Evolutionary conservation across 169 alveolate genomes (phyloP), one percentile per base, ranked within the genome.

Genomic region (Perkinsus olseni): DNA sequence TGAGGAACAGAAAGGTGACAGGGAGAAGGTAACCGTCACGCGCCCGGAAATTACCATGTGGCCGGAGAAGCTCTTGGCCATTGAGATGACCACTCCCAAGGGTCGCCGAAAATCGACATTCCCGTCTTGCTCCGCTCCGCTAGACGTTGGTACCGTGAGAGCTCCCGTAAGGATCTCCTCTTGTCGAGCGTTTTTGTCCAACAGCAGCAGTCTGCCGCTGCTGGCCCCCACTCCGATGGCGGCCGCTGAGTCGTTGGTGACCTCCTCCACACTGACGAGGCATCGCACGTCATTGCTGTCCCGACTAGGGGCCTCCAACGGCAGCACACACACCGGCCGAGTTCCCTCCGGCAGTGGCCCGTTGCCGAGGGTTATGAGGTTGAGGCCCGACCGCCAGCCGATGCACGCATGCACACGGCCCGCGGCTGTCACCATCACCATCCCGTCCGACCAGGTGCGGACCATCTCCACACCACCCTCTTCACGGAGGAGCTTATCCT

Each of bases 401-500:
- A 13, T 62, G 82, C 82, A 62, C 82, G 82, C 82, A 62, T 62
- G 82, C 82, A 62, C 82, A 62, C 82, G 82, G 34, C 82, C 82
- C 0, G 82, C 82, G 1, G 37, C 37, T 6, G 82, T 62, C 31
- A 62, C 82, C 28, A 62, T 1, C 0, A 28, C 82, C 82, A 13
- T 21, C 8, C 82, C 82, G 31, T 62, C 82, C 13, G 28, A 28
- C 82, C 36, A 62, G 8, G 82, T 62, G 1, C 34, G 1, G 31
- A 62, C 17, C 1, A 62, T 62, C 31, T 62, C 82, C 13, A 62
- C 82, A 3, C 82, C 82, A 24, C 82, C 82, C 17, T 62, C 82
- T 24, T 62, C 37, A 4, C 82, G 13, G 36, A 62, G 82, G 31
- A 62, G 34, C 82, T 62, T 13, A 3, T 62, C 82, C 82, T 62